Evolutionary conservation across 768 basidiomycete genomes (phyloP).

Genomic region (Mycena indigotica): DNA sequence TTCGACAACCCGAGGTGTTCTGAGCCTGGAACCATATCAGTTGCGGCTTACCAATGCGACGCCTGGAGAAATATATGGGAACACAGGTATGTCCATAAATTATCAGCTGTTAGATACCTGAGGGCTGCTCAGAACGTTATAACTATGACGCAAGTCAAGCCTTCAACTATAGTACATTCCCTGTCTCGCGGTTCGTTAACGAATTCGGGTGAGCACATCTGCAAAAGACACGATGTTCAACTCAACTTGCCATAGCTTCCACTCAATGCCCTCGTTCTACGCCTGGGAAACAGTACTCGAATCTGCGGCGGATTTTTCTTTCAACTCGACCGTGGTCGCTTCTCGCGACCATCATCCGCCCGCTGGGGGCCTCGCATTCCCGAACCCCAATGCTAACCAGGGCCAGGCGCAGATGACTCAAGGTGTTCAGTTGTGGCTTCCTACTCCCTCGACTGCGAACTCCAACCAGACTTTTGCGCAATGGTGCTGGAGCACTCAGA

Average conservation of each 20-base stretch:
- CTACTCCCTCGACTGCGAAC: slow-evolving; percentile 49
- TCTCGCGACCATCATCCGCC: slow-evolving; percentile 61
- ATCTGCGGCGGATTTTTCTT: slow-evolving; percentile 53
- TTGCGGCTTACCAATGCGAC: slow-evolving; percentile 54
- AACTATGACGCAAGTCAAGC: slow-evolving; percentile 56
- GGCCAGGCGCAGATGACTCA: slow-evolving; percentile 56
- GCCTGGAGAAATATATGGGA: slow-evolving; percentile 56
- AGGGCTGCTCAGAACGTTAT: slow-evolving; percentile 46
- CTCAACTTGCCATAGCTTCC: slow-evolving; percentile 42
- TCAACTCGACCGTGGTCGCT: slow-evolving; percentile 59
- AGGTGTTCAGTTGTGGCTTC: slow-evolving; percentile 58
- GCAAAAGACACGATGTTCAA: background rate
- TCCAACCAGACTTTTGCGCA: slow-evolving; percentile 62
- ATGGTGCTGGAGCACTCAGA: slow-evolving; percentile 64
- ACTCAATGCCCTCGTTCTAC: slow-evolving; percentile 66
- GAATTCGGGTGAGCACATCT: slow-evolving; percentile 51
- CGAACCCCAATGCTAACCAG: slow-evolving; percentile 55
- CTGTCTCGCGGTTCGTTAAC: slow-evolving; percentile 56
- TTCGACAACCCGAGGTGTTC: slow-evolving; percentile 57
- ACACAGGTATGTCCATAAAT: slow-evolving; percentile 40
- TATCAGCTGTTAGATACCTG: background rate
- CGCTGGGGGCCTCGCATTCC: slow-evolving; percentile 52
- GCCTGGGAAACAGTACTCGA: slow-evolving; percentile 59
- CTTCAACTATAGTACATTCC: slow-evolving; percentile 57
- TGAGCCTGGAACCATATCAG: slow-evolving; percentile 59